Base-by-base conservation (phyloP, 2,329 filamentous ascomycete species). In the Orbilia javanica region DNA sequence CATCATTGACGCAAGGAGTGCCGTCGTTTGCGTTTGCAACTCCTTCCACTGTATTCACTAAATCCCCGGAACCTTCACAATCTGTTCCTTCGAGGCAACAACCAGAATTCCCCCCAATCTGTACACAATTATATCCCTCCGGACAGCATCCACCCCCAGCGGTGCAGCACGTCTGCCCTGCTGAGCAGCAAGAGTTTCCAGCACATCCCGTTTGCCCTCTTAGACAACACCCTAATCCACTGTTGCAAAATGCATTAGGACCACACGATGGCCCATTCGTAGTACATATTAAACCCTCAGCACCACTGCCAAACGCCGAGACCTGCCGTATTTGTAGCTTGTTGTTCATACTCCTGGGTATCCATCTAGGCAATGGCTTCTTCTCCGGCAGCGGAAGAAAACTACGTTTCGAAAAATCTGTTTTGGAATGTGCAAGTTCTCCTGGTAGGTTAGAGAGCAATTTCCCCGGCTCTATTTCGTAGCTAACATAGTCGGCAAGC, bases 91-190 rank as follows among this genome's bases (percentile, higher is more conserved):
- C 46, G 8, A 74, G 48, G 22, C 75, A 79, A 29, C 75, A 79
- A 5, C 75, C 75, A 1, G 64, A 50, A 11, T 64, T 69, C 15
- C 75, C 75, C 5, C 34, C n/a, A 20, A 79, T 55, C 13, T 53
- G 39, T 3, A 70, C 75, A 31, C 75, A 79, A 50, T 73, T 50
- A 15, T 79, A 79, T 8, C 75, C 75, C 15, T 15, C 18, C 6
- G 75, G 75, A 34, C 75, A 79, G n/a, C 75, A 79, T 2, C 68
- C 68, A n/a, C 75, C 75, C 25, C 69, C 64, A 7, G 27, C 29
- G 15, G 31, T 67, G 20, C 75, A 79, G 36, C 75, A 79, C 10
- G 29, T 70, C 31, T 73, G 55, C 15, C 69, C 69, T 25, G 34
- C 31, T 36, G 75, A 70, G 34, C 75, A 79, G 50, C 75, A 79